Evolutionary conservation across 768 basidiomycete species (phyloP), one percentile per base, ranked within the genome.

Genomic region (Lactarius sanguifluus): DNA sequence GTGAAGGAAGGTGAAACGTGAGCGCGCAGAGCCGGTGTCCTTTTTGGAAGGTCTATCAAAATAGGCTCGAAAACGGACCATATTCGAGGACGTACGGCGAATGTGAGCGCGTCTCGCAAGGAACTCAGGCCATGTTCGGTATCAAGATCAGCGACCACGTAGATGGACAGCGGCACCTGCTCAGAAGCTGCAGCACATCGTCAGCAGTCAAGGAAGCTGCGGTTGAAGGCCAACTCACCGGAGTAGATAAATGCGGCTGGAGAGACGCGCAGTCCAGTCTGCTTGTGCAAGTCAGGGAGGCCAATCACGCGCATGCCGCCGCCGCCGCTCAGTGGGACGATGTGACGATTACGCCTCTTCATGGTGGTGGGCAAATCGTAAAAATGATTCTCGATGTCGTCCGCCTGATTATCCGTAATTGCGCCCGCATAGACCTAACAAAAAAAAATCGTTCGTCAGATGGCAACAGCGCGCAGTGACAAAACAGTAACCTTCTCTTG

Each of bases 291-390:
- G 13, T 86, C 85, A 0, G 81, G 80, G 12, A 92, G 72, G 70
- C 83, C 85, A 65, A 83, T 74, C 30, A 92, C 77, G 32, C 78
- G 79, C 13, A 91, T 73, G 43, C 79, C 77, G 20, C 80, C 80
- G 3, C 81, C 72, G 40, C 77, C 79, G 16, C 77, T 77, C 9
- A 79, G 72, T 0, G 89, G 86, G 71, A 86, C 85, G 62, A 98
- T 87, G 73, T 90, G 85, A 32, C 77, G 79, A 75, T 94, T 98
- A n/a, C 97, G 79, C 13, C 89, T 82, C 63, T 81, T 79, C 50
- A 81, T 80, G 0, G 92, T 86, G 0, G 84, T 85, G 1, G 95
- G 91, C 7, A 95, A 82, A 71, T 96, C 93, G 73, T 96, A 98
- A 78, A 98, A 98, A 77, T 91, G 94, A 16, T 82, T 89, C 36